Evolutionary conservation across 306 rosid species (phyloP).

Genomic region (Vicia sativa): DNA sequence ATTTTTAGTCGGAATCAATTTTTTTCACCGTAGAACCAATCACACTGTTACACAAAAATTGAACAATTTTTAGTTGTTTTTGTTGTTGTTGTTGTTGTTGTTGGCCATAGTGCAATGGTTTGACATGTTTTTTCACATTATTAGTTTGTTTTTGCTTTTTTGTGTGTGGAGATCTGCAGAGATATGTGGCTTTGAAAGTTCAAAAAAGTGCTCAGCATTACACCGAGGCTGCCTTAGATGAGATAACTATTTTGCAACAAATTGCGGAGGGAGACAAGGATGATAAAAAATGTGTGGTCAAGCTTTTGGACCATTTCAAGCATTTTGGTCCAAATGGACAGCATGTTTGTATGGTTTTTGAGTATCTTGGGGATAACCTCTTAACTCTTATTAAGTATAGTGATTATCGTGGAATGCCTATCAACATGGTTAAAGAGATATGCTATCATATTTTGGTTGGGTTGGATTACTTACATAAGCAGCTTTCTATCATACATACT

Average conservation of each 20-base stretch:
- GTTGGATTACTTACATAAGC: constrained; percentile 91
- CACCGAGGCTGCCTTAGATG: constrained; percentile 96
- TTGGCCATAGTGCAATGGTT: not conserved
- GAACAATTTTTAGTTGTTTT: not conserved
- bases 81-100: too few relatives aligned
- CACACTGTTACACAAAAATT: not conserved
- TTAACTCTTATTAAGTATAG: constrained; percentile 84
- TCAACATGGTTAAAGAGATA: constrained; percentile 82
- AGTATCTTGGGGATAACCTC: constrained; percentile 91
- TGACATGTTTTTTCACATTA: constrained; percentile 10
- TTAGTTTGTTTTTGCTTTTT: constrained; percentile 18
- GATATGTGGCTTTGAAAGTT: constrained; percentile 89
- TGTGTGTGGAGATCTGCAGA: constrained; percentile 52
- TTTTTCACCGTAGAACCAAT: too few relatives aligned
- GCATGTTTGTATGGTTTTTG: constrained; percentile 96
- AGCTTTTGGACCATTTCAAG: constrained; percentile 95
- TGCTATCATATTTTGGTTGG: constrained; percentile 88
- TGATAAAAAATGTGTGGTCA: constrained; percentile 88
- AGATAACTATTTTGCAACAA: constrained; percentile 90
- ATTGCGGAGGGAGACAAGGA: constrained; percentile 84
- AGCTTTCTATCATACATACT: constrained; percentile 92
- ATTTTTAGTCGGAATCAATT: too few relatives aligned
- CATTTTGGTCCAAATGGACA: constrained; percentile 96
- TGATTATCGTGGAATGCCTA: constrained; percentile 84
- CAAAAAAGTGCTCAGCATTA: constrained; percentile 99